A percentile compares a stretch with the other conserved stretches of the same genome.
These are phyloP conservation scores for Gleditsia sinensis DNA, from an alignment of 306 rosid species.

Conservation along the genomic window DNA sequence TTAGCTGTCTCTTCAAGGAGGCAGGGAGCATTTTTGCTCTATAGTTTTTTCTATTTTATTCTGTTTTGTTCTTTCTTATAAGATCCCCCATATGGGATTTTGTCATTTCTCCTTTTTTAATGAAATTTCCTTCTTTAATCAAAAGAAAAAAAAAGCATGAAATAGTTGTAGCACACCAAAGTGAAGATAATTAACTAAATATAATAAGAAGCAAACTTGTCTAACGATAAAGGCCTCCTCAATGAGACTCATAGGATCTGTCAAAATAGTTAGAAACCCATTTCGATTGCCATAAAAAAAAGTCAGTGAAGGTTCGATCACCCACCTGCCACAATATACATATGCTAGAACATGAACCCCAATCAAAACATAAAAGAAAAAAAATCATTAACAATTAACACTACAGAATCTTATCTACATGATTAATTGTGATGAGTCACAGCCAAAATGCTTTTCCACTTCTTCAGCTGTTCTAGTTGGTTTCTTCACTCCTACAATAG, in stretches of 20 bases:
- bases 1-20: constrained; percentile 12
- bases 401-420: constrained; percentile 52
- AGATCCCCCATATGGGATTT: not conserved
- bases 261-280: constrained; percentile 83
- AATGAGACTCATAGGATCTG: constrained; percentile 76
- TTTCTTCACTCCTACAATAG: constrained; percentile 73
- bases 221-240: constrained; percentile 87
- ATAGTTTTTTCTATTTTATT: not conserved
- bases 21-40: not conserved
- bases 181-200: constrained; percentile 11
- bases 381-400: constrained; percentile 14
- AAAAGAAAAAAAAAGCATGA: constrained; percentile 20
- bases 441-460: constrained; percentile 91
- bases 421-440: constrained; percentile 67
- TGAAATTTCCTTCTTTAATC: not conserved
- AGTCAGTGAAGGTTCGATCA: constrained; percentile 93
- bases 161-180: constrained; percentile 17
- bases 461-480: constrained; percentile 96
- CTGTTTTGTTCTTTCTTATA: not conserved
- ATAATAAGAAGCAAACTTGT: constrained; percentile 60
- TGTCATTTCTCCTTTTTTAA: not conserved
- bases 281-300: constrained; percentile 86
- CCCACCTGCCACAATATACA: constrained; percentile 72
- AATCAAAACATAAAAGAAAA: constrained; percentile 24
- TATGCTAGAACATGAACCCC: constrained; percentile 17